Evolutionary conservation across 164 flowering plant genomes (phyloP), one percentile per base, ranked within the genome.

Genomic region (Santalum album): DNA sequence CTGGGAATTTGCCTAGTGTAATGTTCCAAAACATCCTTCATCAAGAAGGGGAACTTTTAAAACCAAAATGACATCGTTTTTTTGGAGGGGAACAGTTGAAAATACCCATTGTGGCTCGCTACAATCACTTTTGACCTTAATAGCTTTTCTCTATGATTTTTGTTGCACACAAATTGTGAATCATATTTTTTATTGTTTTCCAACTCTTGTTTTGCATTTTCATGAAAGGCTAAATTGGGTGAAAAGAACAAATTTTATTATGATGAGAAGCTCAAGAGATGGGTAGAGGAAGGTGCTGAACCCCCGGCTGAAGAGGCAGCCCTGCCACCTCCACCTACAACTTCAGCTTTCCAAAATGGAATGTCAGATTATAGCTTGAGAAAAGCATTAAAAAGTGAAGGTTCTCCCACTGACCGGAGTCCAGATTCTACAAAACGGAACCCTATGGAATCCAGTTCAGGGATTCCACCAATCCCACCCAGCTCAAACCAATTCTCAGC

Each of bases 261-360:
- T 68, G 95, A 90, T 64, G 97, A 87, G 38, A 94, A 94, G 56
- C 96, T 82, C 20, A 90, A 86, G 78, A 72, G 88, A 79, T 94
- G 99, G 99, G 90, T 94, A 14, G 99, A 94, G 73, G 90, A 82
- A 72, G 99, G 99, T 40, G 77, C 71, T 56, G 96, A 76, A 53
- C 79, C 77, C 52, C 90, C 88, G n/a, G 82, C 90, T 53, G 90
- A 80, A 67, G 96, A 83, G 72, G 65, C 84, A 29, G 83, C 85
- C 34, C 69, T 76, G 54, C 77, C 95, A 38, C 97, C 99, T 5
- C 99, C 99, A 53, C 99, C 99, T 32, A 73, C 82, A 21, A 64
- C 78, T 55, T 54, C 81, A 38, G 9, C 42, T 38, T 84, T 86
- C 65, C 86, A 77, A 70, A 92, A 76, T 66, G 83, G 84, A 34